Evolutionary conservation across 2,329 filamentous ascomycete species (phyloP).

Genomic region (Aspergillus sp.): DNA sequence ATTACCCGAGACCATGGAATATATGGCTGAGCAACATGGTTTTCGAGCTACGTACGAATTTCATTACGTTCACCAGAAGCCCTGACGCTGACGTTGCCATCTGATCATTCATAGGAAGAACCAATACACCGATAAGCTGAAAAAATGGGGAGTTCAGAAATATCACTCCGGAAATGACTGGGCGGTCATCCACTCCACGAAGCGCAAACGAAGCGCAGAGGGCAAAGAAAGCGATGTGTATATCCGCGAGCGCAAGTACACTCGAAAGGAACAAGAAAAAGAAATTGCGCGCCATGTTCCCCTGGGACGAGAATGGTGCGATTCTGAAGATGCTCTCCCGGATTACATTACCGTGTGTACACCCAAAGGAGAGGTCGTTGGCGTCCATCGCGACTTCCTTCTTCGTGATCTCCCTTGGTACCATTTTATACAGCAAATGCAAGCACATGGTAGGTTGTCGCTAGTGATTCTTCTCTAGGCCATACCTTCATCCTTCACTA

Average conservation of each 20-base stretch:
- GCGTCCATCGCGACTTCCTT: neutral
- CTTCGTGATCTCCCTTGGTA: neutral
- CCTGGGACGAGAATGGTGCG: neutral
- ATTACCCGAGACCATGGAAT: neutral
- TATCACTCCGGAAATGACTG: neutral
- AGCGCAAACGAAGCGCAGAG: neutral
- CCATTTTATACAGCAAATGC: neutral
- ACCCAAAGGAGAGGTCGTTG: neutral
- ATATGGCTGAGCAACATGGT: neutral
- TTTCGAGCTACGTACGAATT: neutral
- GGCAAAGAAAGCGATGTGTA: neutral
- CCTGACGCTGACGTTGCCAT: neutral
- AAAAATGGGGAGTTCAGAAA: neutral
- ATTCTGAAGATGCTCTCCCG: neutral
- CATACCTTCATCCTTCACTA: neutral
- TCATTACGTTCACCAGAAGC: rapidly evolving
- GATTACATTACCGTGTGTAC: neutral
- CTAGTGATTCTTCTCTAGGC: neutral
- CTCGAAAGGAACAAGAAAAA: neutral
- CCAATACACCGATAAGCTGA: neutral
- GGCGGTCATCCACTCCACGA: neutral
- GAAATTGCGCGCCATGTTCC: conserved; percentile 4
- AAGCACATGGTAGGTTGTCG: neutral
- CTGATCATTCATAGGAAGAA: neutral
- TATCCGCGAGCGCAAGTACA: neutral